Percentiles rank a stretch among this genome's conserved stretches.
phyloP scores from a whole-genome alignment of 306 rosid genomes.

The Cucurbita maxima region DNA sequence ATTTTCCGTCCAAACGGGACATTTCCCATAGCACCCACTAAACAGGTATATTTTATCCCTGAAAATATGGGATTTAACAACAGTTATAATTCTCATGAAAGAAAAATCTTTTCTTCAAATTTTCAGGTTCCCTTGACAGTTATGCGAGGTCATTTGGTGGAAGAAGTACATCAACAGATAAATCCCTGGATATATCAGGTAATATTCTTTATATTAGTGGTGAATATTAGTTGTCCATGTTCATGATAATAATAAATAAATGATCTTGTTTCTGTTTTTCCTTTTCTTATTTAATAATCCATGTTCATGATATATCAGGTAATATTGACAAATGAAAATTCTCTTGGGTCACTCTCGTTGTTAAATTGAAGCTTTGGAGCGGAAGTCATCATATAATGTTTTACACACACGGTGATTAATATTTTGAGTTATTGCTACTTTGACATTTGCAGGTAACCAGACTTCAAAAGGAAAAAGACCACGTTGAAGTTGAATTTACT shows the following conservation, averaged over 20 bases:
- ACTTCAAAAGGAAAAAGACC: conserved; percentile 72
- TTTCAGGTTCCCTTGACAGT: conserved; percentile 32
- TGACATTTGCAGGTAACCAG: conserved; percentile 52
- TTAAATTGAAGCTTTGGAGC: not conserved
- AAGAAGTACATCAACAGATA: conserved; percentile 44
- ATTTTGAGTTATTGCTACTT: not conserved
- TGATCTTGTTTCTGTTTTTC: not conserved
- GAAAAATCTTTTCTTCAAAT: not conserved
- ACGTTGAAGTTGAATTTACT: conserved; percentile 81
- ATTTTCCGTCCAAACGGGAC: conserved; percentile 50
- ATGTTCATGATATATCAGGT: conserved; percentile 30
- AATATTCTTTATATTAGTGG: not conserved
- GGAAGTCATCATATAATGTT: not conserved
- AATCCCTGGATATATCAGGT: conserved; percentile 47
- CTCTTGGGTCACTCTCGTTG: not conserved
- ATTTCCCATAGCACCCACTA: conserved; percentile 21
- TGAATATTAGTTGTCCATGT: not conserved
- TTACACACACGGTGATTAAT: not conserved
- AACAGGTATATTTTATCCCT: conserved; percentile 18
- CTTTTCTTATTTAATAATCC: not conserved
- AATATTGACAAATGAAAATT: not conserved
- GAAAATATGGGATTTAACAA: not conserved
- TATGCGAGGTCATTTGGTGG: conserved; percentile 29
- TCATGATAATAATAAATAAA: not conserved
- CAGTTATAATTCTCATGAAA: not conserved